Percentiles rank a stretch among this genome's conserved stretches.
These are phyloP conservation scores for Citrus sinensis DNA, from an alignment of 345 rosid species.

Conservation along the genomic window DNA sequence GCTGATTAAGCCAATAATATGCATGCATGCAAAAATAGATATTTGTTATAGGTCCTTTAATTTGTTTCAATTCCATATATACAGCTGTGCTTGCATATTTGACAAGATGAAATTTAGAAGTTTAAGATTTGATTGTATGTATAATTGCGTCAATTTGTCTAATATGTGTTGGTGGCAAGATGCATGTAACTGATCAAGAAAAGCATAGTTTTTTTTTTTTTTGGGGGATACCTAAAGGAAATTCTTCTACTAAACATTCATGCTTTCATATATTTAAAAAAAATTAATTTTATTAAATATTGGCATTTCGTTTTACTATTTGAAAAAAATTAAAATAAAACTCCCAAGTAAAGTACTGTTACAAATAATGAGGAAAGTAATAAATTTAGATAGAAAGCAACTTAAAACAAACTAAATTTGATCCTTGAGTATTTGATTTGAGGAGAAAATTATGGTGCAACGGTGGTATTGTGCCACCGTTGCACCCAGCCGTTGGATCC, in stretches of 20 bases:
- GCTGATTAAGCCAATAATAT: neutral
- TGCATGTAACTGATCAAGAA: neutral
- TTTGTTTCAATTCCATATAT: neutral
- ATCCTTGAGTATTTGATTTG: too few relatives aligned
- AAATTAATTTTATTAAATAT: neutral
- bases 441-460: too few relatives aligned
- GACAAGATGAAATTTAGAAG: neutral
- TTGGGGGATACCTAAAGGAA: neutral
- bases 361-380: too few relatives aligned
- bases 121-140: neutral
- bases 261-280: neutral
- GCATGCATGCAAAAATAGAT: neutral
- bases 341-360: too few relatives aligned
- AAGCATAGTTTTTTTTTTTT: neutral
- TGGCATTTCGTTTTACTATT: too few relatives aligned
- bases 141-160: neutral
- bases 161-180: neutral
- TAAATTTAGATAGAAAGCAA: too few relatives aligned
- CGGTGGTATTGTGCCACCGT: too few relatives aligned
- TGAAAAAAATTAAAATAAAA: too few relatives aligned
- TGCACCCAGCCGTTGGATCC: fast-evolving
- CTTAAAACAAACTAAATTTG: too few relatives aligned
- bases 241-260: neutral
- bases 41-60: too few relatives aligned
- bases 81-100: conserved; percentile 2